phyloP scores from a whole-genome alignment of 2,329 filamentous ascomycete genomes.

The Xylariales sp. region DNA sequence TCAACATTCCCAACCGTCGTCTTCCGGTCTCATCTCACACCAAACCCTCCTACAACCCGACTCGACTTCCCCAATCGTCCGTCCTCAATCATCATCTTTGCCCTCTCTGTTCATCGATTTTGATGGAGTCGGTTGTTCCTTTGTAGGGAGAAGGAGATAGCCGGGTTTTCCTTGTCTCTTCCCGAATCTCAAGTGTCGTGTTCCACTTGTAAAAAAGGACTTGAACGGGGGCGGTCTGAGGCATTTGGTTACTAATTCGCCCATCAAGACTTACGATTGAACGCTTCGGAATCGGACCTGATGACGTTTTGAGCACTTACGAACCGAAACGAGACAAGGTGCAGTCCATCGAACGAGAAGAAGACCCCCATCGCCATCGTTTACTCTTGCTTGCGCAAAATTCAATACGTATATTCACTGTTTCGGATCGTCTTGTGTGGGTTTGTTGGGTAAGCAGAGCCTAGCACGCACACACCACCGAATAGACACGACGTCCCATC shows the following conservation, averaged over 20 bases:
- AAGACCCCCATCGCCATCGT: too few species aligned
- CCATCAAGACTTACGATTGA: slow-evolving; percentile 21
- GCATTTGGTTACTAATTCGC: slow-evolving; percentile 22
- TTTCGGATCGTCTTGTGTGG: too few species aligned
- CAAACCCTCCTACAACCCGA: neutral
- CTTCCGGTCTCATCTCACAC: neutral
- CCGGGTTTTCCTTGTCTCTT: slow-evolving; percentile 9
- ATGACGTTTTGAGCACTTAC: neutral
- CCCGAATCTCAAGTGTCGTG: slow-evolving; percentile 5
- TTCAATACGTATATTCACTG: too few species aligned
- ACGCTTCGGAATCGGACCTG: slow-evolving; percentile 14
- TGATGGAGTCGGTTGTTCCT: slow-evolving; percentile 9
- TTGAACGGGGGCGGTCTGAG: slow-evolving; percentile 18
- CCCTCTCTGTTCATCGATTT: slow-evolving; percentile 6
- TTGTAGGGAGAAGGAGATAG: slow-evolving; percentile 8
- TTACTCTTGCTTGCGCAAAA: neutral
- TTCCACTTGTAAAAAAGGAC: slow-evolving; percentile 7
- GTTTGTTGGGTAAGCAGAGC: too few species aligned
- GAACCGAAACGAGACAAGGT: slow-evolving; percentile 1
- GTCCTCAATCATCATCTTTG: neutral
- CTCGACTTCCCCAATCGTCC: neutral
- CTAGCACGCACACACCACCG: too few species aligned
- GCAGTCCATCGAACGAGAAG: too few species aligned
- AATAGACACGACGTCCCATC: too few species aligned
- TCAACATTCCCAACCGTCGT: slow-evolving; percentile 3